phyloP scores from a whole-genome alignment of 1,139 yeast genomes.

The Blastobotrys elegans region DNA sequence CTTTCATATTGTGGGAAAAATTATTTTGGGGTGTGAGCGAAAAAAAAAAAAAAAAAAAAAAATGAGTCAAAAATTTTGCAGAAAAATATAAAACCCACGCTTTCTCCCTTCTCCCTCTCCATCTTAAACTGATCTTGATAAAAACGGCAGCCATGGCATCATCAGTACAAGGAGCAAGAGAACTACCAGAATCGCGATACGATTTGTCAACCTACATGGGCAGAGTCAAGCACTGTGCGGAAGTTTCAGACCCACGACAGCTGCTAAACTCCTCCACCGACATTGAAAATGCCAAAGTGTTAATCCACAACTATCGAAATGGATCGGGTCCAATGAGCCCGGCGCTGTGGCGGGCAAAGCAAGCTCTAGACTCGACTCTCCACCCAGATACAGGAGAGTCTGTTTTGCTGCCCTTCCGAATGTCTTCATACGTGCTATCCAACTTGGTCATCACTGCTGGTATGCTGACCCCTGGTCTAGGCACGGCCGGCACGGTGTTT shows the following conservation, averaged over 20 bases:
- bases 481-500: conserved; percentile 83
- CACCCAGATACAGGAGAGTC: conserved; percentile 97
- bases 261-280: conserved; percentile 64
- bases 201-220: conserved; percentile 86
- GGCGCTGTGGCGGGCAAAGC: conserved; percentile 85
- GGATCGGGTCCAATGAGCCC: conserved; percentile 69
- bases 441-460: conserved; percentile 94
- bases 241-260: conserved; percentile 89
- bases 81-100: too few species aligned
- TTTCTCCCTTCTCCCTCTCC: too few species aligned
- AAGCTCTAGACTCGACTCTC: conserved; percentile 75
- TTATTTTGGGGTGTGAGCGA: background rate
- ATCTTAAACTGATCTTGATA: too few species aligned
- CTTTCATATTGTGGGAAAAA: conserved; percentile 25
- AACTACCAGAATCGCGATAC: conserved; percentile 71
- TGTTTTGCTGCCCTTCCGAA: conserved; percentile 86
- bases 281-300: conserved; percentile 56
- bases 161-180: conserved; percentile 73
- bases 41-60: background rate
- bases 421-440: conserved; percentile 92
- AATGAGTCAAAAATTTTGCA: background rate
- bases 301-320: conserved; percentile 66
- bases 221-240: conserved; percentile 89
- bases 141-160: conserved; percentile 59
- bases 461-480: conserved; percentile 91